Conservation (phyloP, 768 basidiomycete species). For the Pleurotus tuoliensis region DNA sequence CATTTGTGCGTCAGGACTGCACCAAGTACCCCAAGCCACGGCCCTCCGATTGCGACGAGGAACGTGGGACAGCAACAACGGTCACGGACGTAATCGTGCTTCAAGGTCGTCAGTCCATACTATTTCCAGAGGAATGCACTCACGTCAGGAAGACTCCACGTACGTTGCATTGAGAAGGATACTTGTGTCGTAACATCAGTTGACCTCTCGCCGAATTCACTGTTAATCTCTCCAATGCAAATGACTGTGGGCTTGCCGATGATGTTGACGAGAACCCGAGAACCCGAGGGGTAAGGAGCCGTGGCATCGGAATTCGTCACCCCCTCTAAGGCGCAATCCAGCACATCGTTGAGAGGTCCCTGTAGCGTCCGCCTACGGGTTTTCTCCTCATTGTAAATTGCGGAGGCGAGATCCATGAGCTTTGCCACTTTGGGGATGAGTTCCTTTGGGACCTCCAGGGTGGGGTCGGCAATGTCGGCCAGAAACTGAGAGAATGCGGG, state of each 20-base stretch:
- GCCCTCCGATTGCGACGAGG: conserved; percentile 21
- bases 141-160: conserved; percentile 13
- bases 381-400: conserved; percentile 15
- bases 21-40: conserved; percentile 29
- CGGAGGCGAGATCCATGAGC: conserved; percentile 16
- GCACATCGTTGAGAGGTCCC: neutral
- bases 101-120: neutral
- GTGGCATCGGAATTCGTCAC: conserved; percentile 9
- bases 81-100: conserved; percentile 9
- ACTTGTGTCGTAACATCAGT: conserved; percentile 28
- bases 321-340: conserved; percentile 4
- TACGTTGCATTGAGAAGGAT: conserved; percentile 16
- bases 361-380: conserved; percentile 1
- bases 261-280: conserved; percentile 1
- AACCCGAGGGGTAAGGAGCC: conserved; percentile 1
- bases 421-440: conserved; percentile 14
- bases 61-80: conserved; percentile 27
- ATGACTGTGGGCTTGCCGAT: neutral
- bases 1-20: conserved; percentile 20
- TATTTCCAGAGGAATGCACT: neutral
- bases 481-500: conserved; percentile 20
- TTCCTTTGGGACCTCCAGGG: conserved; percentile 10
- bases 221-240: conserved; percentile 20
- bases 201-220: conserved; percentile 22
- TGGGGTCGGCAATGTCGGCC: conserved; percentile 10